Evolutionary conservation across 495 filamentous ascomycete genomes (phyloP).

Genomic region (Penicillium ochrochloron): DNA sequence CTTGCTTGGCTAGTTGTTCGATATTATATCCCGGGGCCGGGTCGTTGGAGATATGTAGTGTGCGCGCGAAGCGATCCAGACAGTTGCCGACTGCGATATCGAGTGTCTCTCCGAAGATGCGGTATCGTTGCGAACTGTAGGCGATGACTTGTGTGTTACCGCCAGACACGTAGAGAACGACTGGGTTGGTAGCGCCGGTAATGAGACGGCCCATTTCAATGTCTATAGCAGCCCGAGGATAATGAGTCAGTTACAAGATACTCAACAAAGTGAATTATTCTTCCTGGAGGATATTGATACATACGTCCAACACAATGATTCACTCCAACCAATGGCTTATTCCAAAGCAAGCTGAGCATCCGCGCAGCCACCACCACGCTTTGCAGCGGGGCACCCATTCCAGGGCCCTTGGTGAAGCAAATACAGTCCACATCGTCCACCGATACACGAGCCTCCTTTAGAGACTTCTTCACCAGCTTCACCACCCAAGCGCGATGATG

Average conservation of each 20-base stretch:
- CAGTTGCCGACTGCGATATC: conserved; percentile 99
- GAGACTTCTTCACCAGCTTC: conserved; percentile 73
- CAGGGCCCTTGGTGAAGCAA: conserved; percentile 93
- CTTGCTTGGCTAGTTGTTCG: conserved; percentile 89
- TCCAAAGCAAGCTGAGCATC: conserved; percentile 82
- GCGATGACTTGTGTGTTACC: conserved; percentile 99
- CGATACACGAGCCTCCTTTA: conserved; percentile 66
- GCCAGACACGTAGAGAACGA: conserved; percentile 94
- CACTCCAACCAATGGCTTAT: conserved; percentile 84
- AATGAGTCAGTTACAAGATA: neutral
- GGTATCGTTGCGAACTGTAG: conserved; percentile 89
- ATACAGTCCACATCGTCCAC: conserved; percentile 80
- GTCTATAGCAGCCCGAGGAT: conserved; percentile 43
- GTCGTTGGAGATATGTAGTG: conserved; percentile 89
- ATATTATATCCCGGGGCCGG: conserved; percentile 98
- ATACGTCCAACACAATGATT: conserved; percentile 96
- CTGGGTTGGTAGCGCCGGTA: conserved; percentile 87
- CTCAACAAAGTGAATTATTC: neutral
- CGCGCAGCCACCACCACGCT: conserved; percentile 84
- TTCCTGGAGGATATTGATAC: conserved; percentile 23
- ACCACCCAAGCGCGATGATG: conserved; percentile 91
- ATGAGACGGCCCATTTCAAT: conserved; percentile 98
- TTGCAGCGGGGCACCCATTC: conserved; percentile 96
- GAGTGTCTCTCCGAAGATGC: conserved; percentile 96
- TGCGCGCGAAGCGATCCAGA: conserved; percentile 92